These are phyloP conservation scores for Trichoderma cornu-damae DNA, from an alignment of 2,329 filamentous ascomycete genomes.

Conservation along the genomic window DNA sequence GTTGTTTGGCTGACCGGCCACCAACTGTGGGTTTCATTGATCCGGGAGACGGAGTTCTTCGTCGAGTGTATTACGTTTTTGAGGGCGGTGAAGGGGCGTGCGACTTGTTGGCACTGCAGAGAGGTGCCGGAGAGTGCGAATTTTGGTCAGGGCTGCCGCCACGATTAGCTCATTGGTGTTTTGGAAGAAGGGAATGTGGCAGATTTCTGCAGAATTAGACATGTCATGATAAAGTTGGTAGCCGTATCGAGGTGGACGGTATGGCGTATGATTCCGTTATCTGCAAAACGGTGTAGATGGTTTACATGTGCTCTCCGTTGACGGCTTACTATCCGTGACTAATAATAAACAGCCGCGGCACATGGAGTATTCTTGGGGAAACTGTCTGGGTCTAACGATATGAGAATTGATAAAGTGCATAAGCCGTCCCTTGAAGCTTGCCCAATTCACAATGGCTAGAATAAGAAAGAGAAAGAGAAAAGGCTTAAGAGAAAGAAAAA, in stretches of 20 bases:
- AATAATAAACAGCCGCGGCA: too few relatives aligned
- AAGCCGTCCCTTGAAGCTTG: not conserved
- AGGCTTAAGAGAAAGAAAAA: too few relatives aligned
- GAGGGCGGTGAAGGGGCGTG: conserved; percentile 2
- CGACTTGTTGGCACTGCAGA: conserved; percentile 1
- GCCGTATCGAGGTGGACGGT: not conserved
- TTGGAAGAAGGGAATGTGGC: not conserved
- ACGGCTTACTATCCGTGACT: too few relatives aligned
- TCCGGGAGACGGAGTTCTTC: not conserved
- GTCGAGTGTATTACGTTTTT: not conserved
- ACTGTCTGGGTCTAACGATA: too few relatives aligned
- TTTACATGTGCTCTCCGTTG: not conserved
- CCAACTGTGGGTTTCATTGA: not conserved
- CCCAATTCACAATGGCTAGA: not conserved
- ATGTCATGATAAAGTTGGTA: not conserved
- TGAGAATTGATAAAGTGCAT: too few relatives aligned
- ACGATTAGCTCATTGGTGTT: not conserved
- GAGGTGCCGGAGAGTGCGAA: not conserved
- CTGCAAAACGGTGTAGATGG: not conserved
- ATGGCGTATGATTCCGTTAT: not conserved
- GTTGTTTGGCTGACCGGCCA: too few relatives aligned
- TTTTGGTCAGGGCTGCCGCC: not conserved
- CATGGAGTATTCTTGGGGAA: too few relatives aligned
- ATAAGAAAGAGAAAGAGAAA: too few relatives aligned
- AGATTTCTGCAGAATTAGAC: not conserved